A percentile compares a stretch with the other conserved stretches of the same genome.
Evolutionary conservation across 2,329 filamentous ascomycete genomes (phyloP).

Genomic region (Colletotrichum falcatum): DNA sequence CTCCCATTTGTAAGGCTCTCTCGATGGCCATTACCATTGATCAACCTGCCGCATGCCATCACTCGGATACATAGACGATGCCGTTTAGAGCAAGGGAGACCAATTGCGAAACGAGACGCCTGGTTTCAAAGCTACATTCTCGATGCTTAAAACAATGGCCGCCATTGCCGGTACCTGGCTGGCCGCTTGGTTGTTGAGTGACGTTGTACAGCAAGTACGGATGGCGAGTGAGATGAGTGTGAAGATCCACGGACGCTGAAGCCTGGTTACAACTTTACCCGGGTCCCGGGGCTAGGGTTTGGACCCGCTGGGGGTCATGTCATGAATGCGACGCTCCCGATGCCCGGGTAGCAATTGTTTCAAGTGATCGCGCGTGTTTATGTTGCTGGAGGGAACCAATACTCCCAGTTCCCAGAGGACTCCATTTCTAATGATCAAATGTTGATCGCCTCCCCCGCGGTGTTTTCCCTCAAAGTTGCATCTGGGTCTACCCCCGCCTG

Average conservation of each 20-base stretch:
- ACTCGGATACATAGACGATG: neutral
- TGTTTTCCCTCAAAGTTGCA: neutral
- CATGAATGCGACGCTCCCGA: constrained; percentile 12
- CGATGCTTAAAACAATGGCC: neutral
- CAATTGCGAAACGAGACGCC: neutral
- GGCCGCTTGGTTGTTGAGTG: neutral
- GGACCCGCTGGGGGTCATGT: neutral
- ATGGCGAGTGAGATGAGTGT: constrained; percentile 30
- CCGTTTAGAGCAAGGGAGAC: neutral
- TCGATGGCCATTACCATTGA: neutral
- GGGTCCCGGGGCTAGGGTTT: neutral
- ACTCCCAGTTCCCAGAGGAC: neutral
- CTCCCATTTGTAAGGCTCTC: no score
- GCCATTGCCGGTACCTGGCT: neutral
- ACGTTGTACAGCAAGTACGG: constrained; percentile 1
- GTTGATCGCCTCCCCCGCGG: constrained; percentile 21
- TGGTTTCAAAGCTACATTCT: neutral
- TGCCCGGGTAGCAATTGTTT: no score
- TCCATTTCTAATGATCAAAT: constrained; percentile 6
- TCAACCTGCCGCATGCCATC: neutral
- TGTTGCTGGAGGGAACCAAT: neutral
- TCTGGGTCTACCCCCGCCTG: constrained; percentile 12
- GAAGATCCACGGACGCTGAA: constrained; percentile 16
- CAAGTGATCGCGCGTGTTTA: no score
- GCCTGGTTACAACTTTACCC: neutral